Conservation (phyloP, 208 protist species). For the Lotmaria passim region DNA sequence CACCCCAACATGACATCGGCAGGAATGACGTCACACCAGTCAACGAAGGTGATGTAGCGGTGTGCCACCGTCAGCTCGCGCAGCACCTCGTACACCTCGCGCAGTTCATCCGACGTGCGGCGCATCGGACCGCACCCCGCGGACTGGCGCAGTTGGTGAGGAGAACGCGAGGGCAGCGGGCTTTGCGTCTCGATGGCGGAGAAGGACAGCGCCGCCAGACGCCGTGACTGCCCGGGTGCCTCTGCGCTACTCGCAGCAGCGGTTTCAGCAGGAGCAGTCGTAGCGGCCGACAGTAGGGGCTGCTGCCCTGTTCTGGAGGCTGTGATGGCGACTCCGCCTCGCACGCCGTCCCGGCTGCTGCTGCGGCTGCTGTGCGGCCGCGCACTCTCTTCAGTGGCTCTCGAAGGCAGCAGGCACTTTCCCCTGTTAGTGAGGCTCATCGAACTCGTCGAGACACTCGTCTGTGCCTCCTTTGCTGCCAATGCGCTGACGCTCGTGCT, state of each 20-base stretch:
- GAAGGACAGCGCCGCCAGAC: neutral
- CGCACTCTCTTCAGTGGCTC: no score
- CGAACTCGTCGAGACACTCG: no score
- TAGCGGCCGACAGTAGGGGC: no score
- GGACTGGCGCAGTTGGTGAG: neutral
- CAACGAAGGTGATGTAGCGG: constrained; percentile 3
- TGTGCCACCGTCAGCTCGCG: neutral
- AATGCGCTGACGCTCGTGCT: no score
- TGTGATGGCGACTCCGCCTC: no score
- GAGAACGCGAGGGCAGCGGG: neutral
- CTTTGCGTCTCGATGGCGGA: neutral
- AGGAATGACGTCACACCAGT: constrained; percentile 8
- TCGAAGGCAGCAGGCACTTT: no score
- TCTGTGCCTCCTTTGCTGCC: neutral
- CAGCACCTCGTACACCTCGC: constrained; percentile 13
- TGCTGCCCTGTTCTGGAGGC: no score
- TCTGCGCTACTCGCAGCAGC: neutral
- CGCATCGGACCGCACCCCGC: neutral
- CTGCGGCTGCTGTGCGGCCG: no score
- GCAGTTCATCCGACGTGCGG: constrained; percentile 11
- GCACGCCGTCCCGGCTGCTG: no score
- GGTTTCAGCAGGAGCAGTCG: neutral
- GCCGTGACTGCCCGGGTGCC: neutral
- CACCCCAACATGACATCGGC: constrained; percentile 1
- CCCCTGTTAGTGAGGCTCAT: no score